Conservation (phyloP, 2,329 filamentous ascomycete genomes). For the Diplocarpon rosae region DNA sequence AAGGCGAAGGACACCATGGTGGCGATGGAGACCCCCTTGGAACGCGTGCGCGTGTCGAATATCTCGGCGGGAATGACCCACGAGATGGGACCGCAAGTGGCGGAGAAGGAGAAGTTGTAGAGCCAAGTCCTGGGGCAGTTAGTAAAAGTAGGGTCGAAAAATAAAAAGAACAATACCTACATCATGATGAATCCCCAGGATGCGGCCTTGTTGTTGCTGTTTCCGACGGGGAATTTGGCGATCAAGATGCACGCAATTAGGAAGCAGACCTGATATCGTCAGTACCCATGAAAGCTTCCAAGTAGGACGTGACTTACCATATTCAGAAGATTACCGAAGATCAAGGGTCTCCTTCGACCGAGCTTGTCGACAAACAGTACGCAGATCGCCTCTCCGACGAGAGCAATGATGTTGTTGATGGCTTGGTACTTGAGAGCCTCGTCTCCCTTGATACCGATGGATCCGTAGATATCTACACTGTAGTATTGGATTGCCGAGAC, state of each 20-base stretch:
- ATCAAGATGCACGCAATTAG: constrained; percentile 51
- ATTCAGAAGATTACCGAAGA: constrained; percentile 61
- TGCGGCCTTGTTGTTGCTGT: constrained; percentile 39
- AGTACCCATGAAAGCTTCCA: not conserved
- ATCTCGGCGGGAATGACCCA: constrained; percentile 50
- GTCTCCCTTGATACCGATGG: constrained; percentile 46
- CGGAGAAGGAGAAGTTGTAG: constrained; percentile 60
- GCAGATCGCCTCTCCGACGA: constrained; percentile 48
- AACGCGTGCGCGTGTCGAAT: constrained; percentile 45
- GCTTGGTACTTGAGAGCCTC: constrained; percentile 53
- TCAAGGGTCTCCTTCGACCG: constrained; percentile 62
- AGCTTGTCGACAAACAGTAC: constrained; percentile 55
- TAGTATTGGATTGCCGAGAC: constrained; percentile 56
- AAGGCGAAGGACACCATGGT: constrained; percentile 47
- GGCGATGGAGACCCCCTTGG: constrained; percentile 51
- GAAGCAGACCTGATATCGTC: constrained; percentile 34
- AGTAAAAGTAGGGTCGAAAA: not conserved
- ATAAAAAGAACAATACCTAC: constrained; percentile 5
- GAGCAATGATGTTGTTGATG: constrained; percentile 51
- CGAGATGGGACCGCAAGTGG: constrained; percentile 42
- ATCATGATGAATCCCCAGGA: constrained; percentile 65
- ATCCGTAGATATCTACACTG: constrained; percentile 42
- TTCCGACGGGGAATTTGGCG: constrained; percentile 26
- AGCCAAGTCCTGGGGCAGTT: constrained; percentile 48
- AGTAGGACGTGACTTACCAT: constrained; percentile 24